Percentiles rank a stretch among this genome's conserved stretches.
These are phyloP conservation scores for Sporothrix inflata DNA, from an alignment of 2,329 filamentous ascomycete species.

Conservation along the genomic window DNA sequence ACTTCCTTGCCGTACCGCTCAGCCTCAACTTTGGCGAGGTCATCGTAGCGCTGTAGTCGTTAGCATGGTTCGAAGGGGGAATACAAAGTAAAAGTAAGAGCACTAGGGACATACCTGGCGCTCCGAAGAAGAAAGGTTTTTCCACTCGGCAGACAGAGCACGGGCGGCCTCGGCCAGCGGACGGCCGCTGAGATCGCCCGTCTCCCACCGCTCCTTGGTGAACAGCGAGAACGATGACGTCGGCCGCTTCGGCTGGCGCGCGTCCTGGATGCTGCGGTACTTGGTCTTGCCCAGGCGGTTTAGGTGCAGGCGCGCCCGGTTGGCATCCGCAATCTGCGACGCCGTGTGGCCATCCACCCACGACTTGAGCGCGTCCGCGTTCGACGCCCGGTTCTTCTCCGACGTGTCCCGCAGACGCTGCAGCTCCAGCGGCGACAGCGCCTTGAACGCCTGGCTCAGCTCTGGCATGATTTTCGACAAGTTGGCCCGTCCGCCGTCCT, in stretches of 20 bases:
- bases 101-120: constrained; percentile 44
- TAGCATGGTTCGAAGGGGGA: not conserved
- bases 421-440: constrained; percentile 46
- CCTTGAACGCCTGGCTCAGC: constrained; percentile 44
- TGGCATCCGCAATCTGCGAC: constrained; percentile 50
- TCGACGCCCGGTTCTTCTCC: constrained; percentile 47
- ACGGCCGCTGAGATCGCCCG: constrained; percentile 36
- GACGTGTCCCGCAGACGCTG: constrained; percentile 46
- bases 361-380: constrained; percentile 46
- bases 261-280: constrained; percentile 46
- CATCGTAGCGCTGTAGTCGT: constrained; percentile 42
- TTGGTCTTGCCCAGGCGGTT: constrained; percentile 42
- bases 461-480: constrained; percentile 35
- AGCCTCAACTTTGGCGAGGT: constrained; percentile 39
- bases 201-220: constrained; percentile 44
- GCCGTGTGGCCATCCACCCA: constrained; percentile 54
- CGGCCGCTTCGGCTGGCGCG: constrained; percentile 51
- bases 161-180: constrained; percentile 35
- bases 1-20: constrained; percentile 42
- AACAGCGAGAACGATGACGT: constrained; percentile 44
- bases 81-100: not conserved
- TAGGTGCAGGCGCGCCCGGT: constrained; percentile 51
- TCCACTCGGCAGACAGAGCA: constrained; percentile 48
- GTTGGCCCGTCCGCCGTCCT: constrained; percentile 28
- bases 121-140: constrained; percentile 45